A percentile compares a stretch with the other conserved stretches of the same genome.
Evolutionary conservation across 2,329 filamentous ascomycete species (phyloP).

Genomic region (Coniochaeta ligniaria): DNA sequence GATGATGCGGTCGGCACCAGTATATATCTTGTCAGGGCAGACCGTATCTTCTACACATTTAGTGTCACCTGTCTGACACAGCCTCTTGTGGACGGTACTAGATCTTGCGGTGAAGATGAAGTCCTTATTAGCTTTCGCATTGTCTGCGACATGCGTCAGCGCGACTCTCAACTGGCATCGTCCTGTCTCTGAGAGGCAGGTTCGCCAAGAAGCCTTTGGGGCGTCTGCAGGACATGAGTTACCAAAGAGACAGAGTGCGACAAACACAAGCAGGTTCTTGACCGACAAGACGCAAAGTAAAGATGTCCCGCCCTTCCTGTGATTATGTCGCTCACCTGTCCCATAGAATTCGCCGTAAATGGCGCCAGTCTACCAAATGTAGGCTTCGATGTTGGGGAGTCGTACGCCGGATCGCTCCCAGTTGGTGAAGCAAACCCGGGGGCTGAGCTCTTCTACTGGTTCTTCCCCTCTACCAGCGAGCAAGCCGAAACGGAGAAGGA

Average conservation of each 20-base stretch:
- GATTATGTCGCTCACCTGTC: not conserved
- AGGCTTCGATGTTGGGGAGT: constrained; percentile 57
- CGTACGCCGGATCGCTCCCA: constrained; percentile 53
- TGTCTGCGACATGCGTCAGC: not conserved
- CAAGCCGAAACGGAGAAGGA: constrained; percentile 36
- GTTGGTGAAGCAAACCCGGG: constrained; percentile 37
- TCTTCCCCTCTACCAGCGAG: constrained; percentile 48
- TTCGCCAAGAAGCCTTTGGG: not conserved
- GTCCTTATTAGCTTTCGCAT: not conserved
- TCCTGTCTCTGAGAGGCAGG: not conserved
- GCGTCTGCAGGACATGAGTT: not conserved
- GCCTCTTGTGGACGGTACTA: not conserved
- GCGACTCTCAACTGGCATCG: not conserved
- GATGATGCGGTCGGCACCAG: not conserved
- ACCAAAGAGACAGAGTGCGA: not conserved
- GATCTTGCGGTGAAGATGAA: not conserved
- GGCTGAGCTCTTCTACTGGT: constrained; percentile 53
- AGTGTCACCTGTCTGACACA: not conserved
- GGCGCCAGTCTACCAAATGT: constrained; percentile 57
- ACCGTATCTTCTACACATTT: not conserved
- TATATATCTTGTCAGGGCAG: not conserved
- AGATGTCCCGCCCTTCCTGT: not conserved
- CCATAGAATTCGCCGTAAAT: constrained; percentile 52
- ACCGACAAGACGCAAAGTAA: not conserved
- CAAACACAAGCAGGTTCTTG: not conserved